Evolutionary conservation across 306 rosid species (phyloP).

Genomic region (Castanea sativa): DNA sequence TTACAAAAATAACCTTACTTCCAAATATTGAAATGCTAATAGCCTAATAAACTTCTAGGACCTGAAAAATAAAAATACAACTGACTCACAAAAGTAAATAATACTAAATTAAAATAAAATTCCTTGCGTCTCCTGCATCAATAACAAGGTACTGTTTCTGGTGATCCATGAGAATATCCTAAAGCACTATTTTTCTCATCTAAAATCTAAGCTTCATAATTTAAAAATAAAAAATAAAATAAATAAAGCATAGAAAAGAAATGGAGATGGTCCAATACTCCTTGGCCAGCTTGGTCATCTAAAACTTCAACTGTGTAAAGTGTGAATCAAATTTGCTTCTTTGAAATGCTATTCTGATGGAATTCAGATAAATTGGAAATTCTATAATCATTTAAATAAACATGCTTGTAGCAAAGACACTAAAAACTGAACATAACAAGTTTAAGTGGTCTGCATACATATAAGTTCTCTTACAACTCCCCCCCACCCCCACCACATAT

Average conservation of each 20-base stretch:
- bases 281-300: neutral
- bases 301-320: neutral
- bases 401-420: neutral
- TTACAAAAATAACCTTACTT: too few relatives aligned
- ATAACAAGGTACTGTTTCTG: neutral
- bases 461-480: neutral
- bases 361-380: too few relatives aligned
- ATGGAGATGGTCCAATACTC: neutral
- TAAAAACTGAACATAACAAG: neutral
- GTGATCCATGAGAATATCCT: neutral
- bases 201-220: neutral
- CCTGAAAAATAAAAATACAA: too few relatives aligned
- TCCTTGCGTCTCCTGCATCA: too few relatives aligned
- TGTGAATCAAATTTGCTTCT: neutral
- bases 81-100: too few relatives aligned
- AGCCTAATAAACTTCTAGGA: too few relatives aligned
- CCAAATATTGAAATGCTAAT: too few relatives aligned
- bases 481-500: neutral
- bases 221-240: neutral
- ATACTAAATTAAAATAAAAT: too few relatives aligned
- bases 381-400: neutral
- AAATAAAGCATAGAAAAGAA: neutral
- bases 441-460: neutral
- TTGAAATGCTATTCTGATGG: neutral
- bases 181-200: neutral